phyloP scores from a whole-genome alignment of 148 eudicot genomes.

The Salicornia ramosissima region DNA sequence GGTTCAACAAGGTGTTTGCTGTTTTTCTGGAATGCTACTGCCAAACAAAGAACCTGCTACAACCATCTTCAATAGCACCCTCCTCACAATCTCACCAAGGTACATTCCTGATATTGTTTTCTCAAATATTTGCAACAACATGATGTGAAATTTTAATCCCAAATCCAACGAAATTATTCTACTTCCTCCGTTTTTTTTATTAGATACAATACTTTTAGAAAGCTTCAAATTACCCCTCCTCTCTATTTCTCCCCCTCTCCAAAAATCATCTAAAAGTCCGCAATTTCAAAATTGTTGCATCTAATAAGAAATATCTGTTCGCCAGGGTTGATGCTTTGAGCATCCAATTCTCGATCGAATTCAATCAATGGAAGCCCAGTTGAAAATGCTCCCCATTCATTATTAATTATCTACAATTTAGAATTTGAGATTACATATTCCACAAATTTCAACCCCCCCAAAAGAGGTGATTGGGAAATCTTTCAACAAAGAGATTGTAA shows the following conservation, averaged over 20 bases:
- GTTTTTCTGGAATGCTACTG: slow-evolving; percentile 38
- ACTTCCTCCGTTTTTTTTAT: too few species aligned
- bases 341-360: slow-evolving; percentile 74
- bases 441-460: background rate
- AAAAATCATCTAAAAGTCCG: too few species aligned
- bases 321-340: slow-evolving; percentile 64
- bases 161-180: background rate
- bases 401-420: slow-evolving; percentile 54
- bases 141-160: background rate
- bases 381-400: slow-evolving; percentile 85
- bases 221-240: too few species aligned
- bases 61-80: slow-evolving; percentile 65
- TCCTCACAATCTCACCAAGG: slow-evolving; percentile 72
- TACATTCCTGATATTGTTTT: slow-evolving; percentile 84
- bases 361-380: slow-evolving; percentile 66
- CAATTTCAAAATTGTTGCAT: too few species aligned
- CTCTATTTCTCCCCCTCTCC: too few species aligned
- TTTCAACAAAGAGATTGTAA: background rate
- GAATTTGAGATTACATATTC: background rate
- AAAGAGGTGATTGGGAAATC: too few species aligned
- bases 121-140: slow-evolving; percentile 54
- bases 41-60: slow-evolving; percentile 58
- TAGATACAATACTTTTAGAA: too few species aligned
- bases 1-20: too few species aligned
- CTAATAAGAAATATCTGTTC: slow-evolving; percentile 58